These are phyloP conservation scores for Rhododendron kiyosumense DNA, from an alignment of 148 eudicot species.

Conservation along the genomic window DNA sequence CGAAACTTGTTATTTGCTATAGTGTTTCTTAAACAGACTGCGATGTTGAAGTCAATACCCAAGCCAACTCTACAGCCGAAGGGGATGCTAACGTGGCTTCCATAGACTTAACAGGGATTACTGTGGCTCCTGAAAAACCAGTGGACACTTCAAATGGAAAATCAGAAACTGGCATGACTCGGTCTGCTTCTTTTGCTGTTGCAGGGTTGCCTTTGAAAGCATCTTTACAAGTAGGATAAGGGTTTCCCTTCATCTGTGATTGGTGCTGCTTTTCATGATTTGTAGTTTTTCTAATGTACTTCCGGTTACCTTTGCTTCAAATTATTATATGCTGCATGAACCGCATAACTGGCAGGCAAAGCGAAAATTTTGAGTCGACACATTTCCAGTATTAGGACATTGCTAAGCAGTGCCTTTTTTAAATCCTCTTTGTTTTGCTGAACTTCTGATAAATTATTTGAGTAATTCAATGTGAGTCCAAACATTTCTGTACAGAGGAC, in stretches of 20 bases:
- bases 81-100: neutral
- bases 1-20: neutral
- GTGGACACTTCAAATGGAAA: neutral
- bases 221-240: neutral
- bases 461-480: neutral
- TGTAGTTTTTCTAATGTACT: neutral
- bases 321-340: neutral
- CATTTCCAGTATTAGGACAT: neutral
- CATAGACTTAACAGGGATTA: neutral
- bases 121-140: constrained; percentile 2
- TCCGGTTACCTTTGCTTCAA: neutral
- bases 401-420: neutral
- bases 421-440: neutral
- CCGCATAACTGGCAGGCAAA: neutral
- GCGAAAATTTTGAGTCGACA: neutral
- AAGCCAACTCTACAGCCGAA: neutral
- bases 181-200: neutral
- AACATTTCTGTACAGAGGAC: neutral
- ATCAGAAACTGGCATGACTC: neutral
- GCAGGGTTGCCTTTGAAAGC: constrained; percentile 8
- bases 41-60: neutral
- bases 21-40: neutral
- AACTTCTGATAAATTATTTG: neutral
- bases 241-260: neutral
- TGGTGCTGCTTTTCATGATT: neutral